Base-by-base conservation (phyloP, 2,329 filamentous ascomycete genomes). In the Fusarium vanettenii region DNA sequence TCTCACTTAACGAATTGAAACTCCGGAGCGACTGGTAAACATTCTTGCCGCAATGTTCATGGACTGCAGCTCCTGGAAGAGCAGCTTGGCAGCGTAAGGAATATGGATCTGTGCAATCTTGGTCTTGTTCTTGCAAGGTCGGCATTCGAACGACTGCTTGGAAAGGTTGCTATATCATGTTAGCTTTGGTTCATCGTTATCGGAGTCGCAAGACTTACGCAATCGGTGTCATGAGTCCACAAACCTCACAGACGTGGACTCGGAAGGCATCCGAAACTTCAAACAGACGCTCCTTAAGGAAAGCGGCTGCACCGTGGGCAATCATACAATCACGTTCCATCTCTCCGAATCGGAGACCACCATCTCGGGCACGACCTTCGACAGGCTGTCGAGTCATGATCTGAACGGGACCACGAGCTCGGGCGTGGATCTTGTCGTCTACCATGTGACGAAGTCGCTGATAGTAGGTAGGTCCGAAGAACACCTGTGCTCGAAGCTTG, bases 241-340 rank as follows among this genome's bases (percentile, higher is more conserved):
- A 99, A 80, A 98, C 97, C 85, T 99, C 97, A 86, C 97, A 99
- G 80, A 99, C 93, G 85, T 99, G 97, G 69, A 99, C 97, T 84
- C 95, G 90, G 90, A 98, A 99, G 41, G 97, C 96, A 86, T 99
- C 97, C 63, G 95, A 98, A 60, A 99, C 97, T 83, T 98, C 96
- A 80, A 99, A 98, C 68, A 99, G 86, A 80, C 97, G 92, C 88
- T 99, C 97, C 87, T 99, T 99, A 81, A 99, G 86, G 90, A 99
- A 99, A 2, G 95, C 93, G 64, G 95, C 96, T 5, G 97, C 97
- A 82, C 97, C 97, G 83, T 99, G 97, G n/a, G 97, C 95, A 87
- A 99, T 99, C 97, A 99, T 99, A 84, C 97, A 99, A 91, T 99
- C 97, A 87, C 97, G 96, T 86, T 99, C 97, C 97, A 99, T 99